Percentiles rank a stretch among this genome's conserved stretches.
These are phyloP conservation scores for Arctostaphylos glauca DNA, from an alignment of 148 eudicot species.

Conservation along the genomic window DNA sequence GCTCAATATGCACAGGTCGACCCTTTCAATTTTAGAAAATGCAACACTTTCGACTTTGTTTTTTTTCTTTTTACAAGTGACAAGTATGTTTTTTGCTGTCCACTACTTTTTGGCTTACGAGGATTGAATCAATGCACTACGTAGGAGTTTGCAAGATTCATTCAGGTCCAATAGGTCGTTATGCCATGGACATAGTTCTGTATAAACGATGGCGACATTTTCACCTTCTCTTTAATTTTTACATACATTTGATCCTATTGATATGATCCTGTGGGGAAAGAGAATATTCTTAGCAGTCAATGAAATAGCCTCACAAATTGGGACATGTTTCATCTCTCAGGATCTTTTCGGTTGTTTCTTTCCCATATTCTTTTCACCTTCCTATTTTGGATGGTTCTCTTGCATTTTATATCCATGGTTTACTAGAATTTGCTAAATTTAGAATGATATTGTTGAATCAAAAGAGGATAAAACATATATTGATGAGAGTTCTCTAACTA, in stretches of 20 bases:
- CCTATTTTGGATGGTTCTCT: slow-evolving; percentile 7
- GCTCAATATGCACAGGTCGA: slow-evolving; percentile 91
- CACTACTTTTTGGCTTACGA: not conserved
- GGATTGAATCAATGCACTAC: not conserved
- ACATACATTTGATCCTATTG: not conserved
- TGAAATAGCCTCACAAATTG: not conserved
- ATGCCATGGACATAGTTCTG: slow-evolving; percentile 54
- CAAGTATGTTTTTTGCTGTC: not conserved
- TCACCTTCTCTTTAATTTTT: not conserved
- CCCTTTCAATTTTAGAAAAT: not conserved
- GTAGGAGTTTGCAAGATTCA: slow-evolving; percentile 85
- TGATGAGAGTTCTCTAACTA: not conserved
- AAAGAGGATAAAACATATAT: not conserved
- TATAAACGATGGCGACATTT: slow-evolving; percentile 6
- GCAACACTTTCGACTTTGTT: not conserved
- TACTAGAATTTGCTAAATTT: not conserved
- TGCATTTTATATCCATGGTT: not conserved
- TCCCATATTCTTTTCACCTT: slow-evolving; percentile 12
- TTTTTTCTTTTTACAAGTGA: not conserved
- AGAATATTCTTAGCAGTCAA: not conserved
- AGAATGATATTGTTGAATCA: not conserved
- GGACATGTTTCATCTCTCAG: no score
- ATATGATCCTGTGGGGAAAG: not conserved
- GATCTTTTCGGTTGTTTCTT: not conserved
- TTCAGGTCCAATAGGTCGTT: slow-evolving; percentile 85